Conservation (phyloP, 768 basidiomycete species). For the Gelatoporia subvermispora region DNA sequence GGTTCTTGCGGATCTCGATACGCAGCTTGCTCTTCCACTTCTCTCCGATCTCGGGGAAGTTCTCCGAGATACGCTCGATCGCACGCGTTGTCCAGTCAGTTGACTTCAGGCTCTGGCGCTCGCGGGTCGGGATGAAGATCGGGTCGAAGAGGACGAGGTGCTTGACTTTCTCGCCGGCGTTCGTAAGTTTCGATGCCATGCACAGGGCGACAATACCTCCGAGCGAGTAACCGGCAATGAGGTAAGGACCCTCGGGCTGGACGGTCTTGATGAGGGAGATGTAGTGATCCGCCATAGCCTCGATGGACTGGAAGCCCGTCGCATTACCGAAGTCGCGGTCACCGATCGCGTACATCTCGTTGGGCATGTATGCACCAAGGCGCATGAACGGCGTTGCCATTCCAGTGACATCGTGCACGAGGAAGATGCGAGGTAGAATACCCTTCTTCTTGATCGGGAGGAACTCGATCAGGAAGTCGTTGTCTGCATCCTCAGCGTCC, state of each 20-base stretch:
- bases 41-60: conserved; percentile 29
- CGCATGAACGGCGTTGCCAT: conserved; percentile 30
- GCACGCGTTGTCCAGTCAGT: conserved; percentile 27
- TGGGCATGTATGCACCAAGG: conserved; percentile 27
- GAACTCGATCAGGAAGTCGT: conserved; percentile 25
- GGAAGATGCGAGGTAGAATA: conserved; percentile 20
- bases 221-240: conserved; percentile 24
- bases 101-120: conserved; percentile 26
- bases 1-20: conserved; percentile 27
- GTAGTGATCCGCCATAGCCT: conserved; percentile 28
- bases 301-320: conserved; percentile 24
- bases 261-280: conserved; percentile 23
- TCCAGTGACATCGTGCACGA: conserved; percentile 28
- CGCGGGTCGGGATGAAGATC: conserved; percentile 23
- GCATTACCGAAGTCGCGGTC: conserved; percentile 27
- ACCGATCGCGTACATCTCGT: conserved; percentile 29
- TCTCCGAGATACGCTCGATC: conserved; percentile 25
- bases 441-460: conserved; percentile 29
- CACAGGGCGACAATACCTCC: conserved; percentile 26
- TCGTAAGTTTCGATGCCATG: conserved; percentile 21
- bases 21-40: conserved; percentile 26
- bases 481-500: conserved; percentile 26
- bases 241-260: conserved; percentile 24
- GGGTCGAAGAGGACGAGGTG: conserved; percentile 26
- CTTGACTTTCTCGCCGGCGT: conserved; percentile 19